Conservation (phyloP, 768 basidiomycete genomes). For the Lactifluus hygrophoroides region DNA sequence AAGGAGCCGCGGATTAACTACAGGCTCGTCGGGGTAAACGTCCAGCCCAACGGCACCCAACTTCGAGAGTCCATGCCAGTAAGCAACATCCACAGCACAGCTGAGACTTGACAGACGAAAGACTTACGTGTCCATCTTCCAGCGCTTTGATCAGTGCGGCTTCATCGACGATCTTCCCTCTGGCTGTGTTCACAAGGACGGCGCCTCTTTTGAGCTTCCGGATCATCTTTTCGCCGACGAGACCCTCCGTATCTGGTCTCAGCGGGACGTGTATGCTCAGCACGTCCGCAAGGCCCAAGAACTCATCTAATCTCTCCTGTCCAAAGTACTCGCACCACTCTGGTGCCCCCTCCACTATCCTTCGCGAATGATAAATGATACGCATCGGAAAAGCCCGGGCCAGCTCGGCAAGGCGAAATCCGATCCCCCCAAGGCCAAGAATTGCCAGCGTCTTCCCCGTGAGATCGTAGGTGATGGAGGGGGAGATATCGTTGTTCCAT, state of each 20-base stretch:
- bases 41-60: slow-evolving; percentile 76
- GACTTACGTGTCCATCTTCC: slow-evolving; percentile 77
- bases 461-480: slow-evolving; percentile 50
- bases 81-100: neutral
- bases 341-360: slow-evolving; percentile 48
- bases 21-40: slow-evolving; percentile 80
- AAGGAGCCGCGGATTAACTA: slow-evolving; percentile 68
- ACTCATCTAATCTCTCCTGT: slow-evolving; percentile 45
- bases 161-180: slow-evolving; percentile 89
- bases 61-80: slow-evolving; percentile 30
- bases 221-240: slow-evolving; percentile 71
- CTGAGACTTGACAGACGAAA: neutral
- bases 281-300: slow-evolving; percentile 69
- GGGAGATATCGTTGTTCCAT: slow-evolving; percentile 50
- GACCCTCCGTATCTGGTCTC: slow-evolving; percentile 58
- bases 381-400: slow-evolving; percentile 83
- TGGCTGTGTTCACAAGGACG: slow-evolving; percentile 78
- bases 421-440: slow-evolving; percentile 73
- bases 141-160: slow-evolving; percentile 78
- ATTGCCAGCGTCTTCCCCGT: slow-evolving; percentile 63
- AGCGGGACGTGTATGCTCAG: slow-evolving; percentile 83
- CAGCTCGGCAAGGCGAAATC: slow-evolving; percentile 59
- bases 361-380: slow-evolving; percentile 70
- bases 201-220: slow-evolving; percentile 67
- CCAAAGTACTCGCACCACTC: slow-evolving; percentile 70